Base-by-base conservation (phyloP, 1,139 yeast species). In the Scheffersomyces stambukii region DNA sequence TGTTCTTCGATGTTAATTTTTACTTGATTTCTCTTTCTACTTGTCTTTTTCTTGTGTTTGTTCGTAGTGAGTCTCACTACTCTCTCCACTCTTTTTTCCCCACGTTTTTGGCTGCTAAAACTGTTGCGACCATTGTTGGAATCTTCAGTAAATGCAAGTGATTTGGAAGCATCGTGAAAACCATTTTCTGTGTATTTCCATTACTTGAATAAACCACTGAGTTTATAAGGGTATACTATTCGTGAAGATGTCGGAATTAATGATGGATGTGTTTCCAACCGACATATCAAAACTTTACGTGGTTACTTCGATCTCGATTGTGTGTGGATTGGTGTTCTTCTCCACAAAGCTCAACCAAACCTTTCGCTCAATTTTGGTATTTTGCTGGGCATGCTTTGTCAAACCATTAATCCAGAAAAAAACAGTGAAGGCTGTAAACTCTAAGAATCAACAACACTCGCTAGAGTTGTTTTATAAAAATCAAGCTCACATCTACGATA, bases 401-500 rank as follows among this genome's bases (percentile, higher is more conserved):
- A 81, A 78, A 48, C 94, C 94, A 1, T 69, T 81, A 38, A 56
- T 70, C 12, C 52, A 64, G 22, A 61, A 46, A 28, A 40, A 40
- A 25, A 27, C 33, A 17, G 40, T 9, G 13, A 29, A 29, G 12
- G 14, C 19, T 15, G 25, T 20, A 4, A 32, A 24, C 5, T 41
- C 61, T 4, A 61, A 61, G 30, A 46, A 53, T 17, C 64, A 61
- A 47, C 89, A 81, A 48, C 71, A 71, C 16, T 77, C 80, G 12
- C 64, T 83, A 37, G 95, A 83, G 50, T 58, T 69, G 23, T 83
- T 83, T 49, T 83, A 83, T 57, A 72, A 75, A 44, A 77, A 77
- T 29, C 95, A 83, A 51, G 93, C 93, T 9, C 75, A 70, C 33
- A 70, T 82, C 31, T 83, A 83, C 50, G 93, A 83, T 48, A 57